Evolutionary conservation across 257 asterid species (phyloP).

Genomic region (Knoxia roxburghii): DNA sequence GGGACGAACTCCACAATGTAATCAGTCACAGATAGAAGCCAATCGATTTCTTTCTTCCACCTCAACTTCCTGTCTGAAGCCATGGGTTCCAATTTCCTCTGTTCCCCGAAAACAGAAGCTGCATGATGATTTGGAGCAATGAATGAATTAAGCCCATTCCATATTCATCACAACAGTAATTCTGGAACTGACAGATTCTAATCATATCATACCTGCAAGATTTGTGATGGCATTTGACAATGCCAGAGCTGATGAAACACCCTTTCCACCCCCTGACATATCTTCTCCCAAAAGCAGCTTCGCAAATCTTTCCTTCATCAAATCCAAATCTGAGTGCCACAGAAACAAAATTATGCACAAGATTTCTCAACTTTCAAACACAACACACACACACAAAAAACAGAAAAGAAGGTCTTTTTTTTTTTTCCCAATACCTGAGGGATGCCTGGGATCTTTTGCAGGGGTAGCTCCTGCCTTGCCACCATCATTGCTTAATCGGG

Average conservation of each 20-base stretch:
- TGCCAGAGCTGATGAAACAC: conserved; percentile 89
- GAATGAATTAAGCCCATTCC: background rate
- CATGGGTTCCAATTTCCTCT: conserved; percentile 75
- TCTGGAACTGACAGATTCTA: too few relatives aligned
- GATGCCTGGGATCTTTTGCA: conserved; percentile 21
- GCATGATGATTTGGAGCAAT: conserved; percentile 15
- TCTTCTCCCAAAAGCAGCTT: conserved; percentile 88
- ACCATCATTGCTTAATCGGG: conserved; percentile 22
- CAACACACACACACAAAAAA: background rate
- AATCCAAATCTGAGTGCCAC: conserved; percentile 49
- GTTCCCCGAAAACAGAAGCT: conserved; percentile 94
- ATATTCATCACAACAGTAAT: background rate
- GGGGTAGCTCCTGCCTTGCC: conserved; percentile 13
- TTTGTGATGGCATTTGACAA: conserved; percentile 83
- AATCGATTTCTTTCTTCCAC: conserved; percentile 81
- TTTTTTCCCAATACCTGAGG: conserved; percentile 31
- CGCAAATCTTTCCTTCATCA: conserved; percentile 71
- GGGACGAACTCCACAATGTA: conserved; percentile 82
- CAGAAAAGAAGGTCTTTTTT: too few relatives aligned
- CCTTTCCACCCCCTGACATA: conserved; percentile 94
- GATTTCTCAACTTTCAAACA: background rate
- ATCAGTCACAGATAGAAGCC: conserved; percentile 81
- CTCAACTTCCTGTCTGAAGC: conserved; percentile 51
- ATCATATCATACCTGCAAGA: conserved; percentile 56
- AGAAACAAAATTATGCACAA: background rate